Conservation (phyloP, 805 yeast genomes). For the Pichia rugopelliculosa region DNA sequence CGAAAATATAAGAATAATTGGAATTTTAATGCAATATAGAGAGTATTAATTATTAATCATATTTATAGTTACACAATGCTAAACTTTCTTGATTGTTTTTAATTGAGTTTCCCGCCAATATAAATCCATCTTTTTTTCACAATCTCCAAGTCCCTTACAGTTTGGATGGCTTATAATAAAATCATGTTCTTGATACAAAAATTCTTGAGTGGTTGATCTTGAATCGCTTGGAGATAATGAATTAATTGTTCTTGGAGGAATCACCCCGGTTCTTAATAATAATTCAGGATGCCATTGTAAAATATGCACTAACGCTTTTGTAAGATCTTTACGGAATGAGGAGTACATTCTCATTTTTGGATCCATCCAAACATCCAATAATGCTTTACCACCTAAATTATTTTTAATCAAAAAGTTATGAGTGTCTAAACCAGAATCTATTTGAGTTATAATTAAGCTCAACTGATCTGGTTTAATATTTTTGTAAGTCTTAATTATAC, state of each 20-base stretch:
- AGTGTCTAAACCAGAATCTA: slow-evolving; percentile 53
- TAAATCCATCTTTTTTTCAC: slow-evolving; percentile 33
- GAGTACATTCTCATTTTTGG: slow-evolving; percentile 59
- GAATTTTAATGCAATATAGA: too few species aligned
- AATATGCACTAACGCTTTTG: slow-evolving; percentile 73
- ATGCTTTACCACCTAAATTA: slow-evolving; percentile 53
- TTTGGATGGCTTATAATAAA: slow-evolving; percentile 56
- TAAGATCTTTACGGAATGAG: slow-evolving; percentile 53
- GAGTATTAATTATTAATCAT: neutral
- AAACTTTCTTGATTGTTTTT: neutral
- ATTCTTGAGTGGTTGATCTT: slow-evolving; percentile 20
- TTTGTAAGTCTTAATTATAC: slow-evolving; percentile 61
- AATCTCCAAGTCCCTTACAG: slow-evolving; percentile 43
- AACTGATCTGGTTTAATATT: slow-evolving; percentile 48
- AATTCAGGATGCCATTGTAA: slow-evolving; percentile 92
- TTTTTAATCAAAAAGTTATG: slow-evolving; percentile 68
- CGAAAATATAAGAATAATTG: too few species aligned
- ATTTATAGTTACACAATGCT: neutral
- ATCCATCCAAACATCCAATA: slow-evolving; percentile 77
- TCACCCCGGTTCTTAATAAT: slow-evolving; percentile 62
- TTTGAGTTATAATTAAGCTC: slow-evolving; percentile 63
- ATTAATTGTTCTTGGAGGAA: slow-evolving; percentile 34
- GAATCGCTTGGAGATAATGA: neutral
- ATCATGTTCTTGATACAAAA: slow-evolving; percentile 56
- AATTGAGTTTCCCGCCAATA: neutral